A percentile compares a stretch with the other conserved stretches of the same genome.
phyloP scores from a whole-genome alignment of 2,329 filamentous ascomycete genomes.

The Epichloe brachyelytri region DNA sequence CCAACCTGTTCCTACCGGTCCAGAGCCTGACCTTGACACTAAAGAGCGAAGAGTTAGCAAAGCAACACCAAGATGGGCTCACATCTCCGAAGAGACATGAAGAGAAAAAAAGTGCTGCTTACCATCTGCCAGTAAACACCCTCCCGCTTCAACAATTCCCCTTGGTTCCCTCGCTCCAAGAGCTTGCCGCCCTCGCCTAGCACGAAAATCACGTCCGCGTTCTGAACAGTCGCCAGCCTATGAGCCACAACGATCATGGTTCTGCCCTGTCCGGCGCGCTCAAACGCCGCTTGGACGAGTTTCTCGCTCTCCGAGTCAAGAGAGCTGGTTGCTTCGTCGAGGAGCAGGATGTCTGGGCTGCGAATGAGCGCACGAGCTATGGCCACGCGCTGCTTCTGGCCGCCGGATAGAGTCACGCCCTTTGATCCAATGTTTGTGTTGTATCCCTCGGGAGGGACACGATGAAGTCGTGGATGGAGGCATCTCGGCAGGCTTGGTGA shows the following conservation, averaged over 20 bases:
- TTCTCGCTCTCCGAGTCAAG: conserved; percentile 51
- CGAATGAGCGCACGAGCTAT: conserved; percentile 58
- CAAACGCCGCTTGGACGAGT: conserved; percentile 54
- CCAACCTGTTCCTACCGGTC: too few species aligned
- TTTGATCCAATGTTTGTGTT: conserved; percentile 53
- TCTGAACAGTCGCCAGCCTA: conserved; percentile 62
- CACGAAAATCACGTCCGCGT: conserved; percentile 70
- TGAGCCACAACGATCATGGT: conserved; percentile 70
- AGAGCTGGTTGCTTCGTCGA: conserved; percentile 62
- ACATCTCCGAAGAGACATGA: too few species aligned
- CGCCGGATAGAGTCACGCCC: conserved; percentile 55
- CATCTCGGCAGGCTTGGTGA: too few species aligned
- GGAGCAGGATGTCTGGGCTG: conserved; percentile 50
- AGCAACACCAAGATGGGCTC: too few species aligned
- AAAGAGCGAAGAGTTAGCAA: too few species aligned
- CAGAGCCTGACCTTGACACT: too few species aligned
- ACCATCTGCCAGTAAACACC: too few species aligned
- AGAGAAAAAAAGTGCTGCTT: too few species aligned
- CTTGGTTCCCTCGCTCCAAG: conserved; percentile 40
- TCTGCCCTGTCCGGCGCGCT: conserved; percentile 43
- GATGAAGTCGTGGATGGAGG: conserved; percentile 35
- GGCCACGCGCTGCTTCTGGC: conserved; percentile 57
- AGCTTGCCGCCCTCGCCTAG: conserved; percentile 51
- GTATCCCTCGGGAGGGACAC: conserved; percentile 52
- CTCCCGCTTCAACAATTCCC: conserved; percentile 27